Conservation (phyloP, 371 early-diverging fungal species). For the Funneliformis caledonium region DNA sequence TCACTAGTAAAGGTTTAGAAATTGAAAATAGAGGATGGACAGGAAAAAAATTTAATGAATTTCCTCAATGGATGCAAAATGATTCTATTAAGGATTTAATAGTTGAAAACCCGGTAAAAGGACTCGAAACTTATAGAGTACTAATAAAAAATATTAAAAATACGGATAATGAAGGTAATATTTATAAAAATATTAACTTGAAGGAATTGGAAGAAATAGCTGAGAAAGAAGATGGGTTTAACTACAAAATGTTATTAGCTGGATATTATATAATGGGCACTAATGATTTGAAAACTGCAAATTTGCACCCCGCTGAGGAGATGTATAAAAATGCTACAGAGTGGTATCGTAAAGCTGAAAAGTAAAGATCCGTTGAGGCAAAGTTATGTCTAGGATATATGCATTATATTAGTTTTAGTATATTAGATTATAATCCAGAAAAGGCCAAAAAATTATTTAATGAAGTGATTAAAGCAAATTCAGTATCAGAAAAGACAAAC, state of each 20-base stretch:
- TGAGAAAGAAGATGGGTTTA: background rate
- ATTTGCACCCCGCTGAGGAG: background rate
- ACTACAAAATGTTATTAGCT: background rate
- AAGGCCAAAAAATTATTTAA: background rate
- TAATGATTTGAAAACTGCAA: background rate
- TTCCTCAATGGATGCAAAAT: background rate
- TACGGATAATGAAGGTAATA: background rate
- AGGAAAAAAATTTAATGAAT: background rate
- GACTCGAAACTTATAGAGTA: background rate
- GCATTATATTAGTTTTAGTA: background rate
- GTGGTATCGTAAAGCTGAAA: no score
- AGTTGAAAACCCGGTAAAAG: background rate
- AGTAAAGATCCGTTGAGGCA: no score
- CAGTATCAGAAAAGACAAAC: background rate
- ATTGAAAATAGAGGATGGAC: background rate
- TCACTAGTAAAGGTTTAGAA: background rate
- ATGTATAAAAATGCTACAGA: background rate
- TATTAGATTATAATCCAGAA: background rate
- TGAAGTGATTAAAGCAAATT: background rate
- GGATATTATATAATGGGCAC: background rate
- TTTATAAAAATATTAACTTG: background rate
- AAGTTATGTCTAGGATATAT: no score
- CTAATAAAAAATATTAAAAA: background rate
- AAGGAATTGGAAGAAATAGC: background rate
- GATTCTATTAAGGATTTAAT: background rate